Evolutionary conservation across 805 yeast species (phyloP), one percentile per base, ranked within the genome.

Genomic region (Pichia nakasei): DNA sequence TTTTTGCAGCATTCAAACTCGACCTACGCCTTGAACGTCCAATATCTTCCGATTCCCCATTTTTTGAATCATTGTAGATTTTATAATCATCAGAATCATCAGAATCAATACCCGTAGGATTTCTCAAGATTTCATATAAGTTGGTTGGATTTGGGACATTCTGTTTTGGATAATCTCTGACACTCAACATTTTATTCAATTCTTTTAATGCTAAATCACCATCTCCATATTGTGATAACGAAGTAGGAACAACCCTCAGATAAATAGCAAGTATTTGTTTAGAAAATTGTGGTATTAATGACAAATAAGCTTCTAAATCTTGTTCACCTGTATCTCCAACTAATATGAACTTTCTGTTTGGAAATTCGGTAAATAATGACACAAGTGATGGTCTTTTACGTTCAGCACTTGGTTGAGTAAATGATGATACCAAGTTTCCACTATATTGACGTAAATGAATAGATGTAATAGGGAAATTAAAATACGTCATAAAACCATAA

Each of bases 291-390:
- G 67, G 63, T 0, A 94, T 85, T 29, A 88, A 64, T 22, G 81
- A 81, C 6, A 78, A 71, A 59, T 93, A 93, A 0, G 97, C 95
- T 56, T 94, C 98, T 36, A 91, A 66, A 65, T 93, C 99, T 51
- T 82, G 82, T 58, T 93, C 98, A 2, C 97, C 97, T 2, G 96
- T 82, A 59, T 93, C 99, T 27, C 99, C 99, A 15, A 93, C 73
- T 41, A 95, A 66, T 21, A 93, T 72, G 58, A 93, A 91, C 54
- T 75, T 80, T 50, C 89, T 79, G 1, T 75, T 48, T 0, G 94
- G 87, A 57, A 86, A 91, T 56, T 89, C 95, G 3, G 64, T 59
- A 21, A 87, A 50, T 8, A 93, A 73, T 45, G 75, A 73, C 35
- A 70, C 66, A 42, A 94, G 68, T 1, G 86, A 73, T 12, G 73